Evolutionary conservation across 2,329 filamentous ascomycete genomes (phyloP).

Genomic region (Ascochyta viciae-villosae): DNA sequence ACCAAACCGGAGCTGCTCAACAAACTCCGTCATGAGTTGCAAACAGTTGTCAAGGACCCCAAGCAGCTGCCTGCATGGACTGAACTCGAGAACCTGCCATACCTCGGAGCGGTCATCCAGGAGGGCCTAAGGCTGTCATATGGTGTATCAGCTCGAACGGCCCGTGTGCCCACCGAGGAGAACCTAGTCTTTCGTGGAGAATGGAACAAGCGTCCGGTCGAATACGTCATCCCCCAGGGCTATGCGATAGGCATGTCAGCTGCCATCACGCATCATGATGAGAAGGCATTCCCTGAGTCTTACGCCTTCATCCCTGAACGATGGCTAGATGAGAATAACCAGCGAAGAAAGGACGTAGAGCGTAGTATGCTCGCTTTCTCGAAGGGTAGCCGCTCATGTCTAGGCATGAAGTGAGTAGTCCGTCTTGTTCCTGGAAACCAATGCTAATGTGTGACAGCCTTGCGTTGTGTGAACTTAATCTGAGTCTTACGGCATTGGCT

Average conservation of each 20-base stretch:
- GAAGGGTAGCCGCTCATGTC: constrained; percentile 41
- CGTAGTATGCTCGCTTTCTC: constrained; percentile 39
- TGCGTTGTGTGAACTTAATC: constrained; percentile 31
- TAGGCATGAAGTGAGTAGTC: constrained; percentile 44
- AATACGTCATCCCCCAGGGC: constrained; percentile 31
- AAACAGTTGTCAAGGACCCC: constrained; percentile 24
- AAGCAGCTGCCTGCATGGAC: constrained; percentile 26
- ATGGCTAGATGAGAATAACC: constrained; percentile 38
- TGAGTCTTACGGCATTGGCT: constrained; percentile 29
- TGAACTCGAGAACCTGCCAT: constrained; percentile 37
- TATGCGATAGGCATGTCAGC: constrained; percentile 38
- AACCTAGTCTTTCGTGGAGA: constrained; percentile 34
- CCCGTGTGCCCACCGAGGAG: constrained; percentile 33
- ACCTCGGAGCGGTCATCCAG: constrained; percentile 42
- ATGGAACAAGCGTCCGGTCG: constrained; percentile 31
- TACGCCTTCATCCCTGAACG: constrained; percentile 38
- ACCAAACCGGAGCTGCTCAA: constrained; percentile 31
- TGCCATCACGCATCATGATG: constrained; percentile 34
- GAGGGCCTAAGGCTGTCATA: constrained; percentile 42
- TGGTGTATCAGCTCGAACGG: constrained; percentile 36
- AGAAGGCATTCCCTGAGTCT: constrained; percentile 34
- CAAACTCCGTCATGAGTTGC: constrained; percentile 36
- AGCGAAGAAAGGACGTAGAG: constrained; percentile 35
- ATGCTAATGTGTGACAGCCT: constrained; percentile 23
- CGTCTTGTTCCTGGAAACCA: not conserved